Base-by-base conservation (phyloP, 352 stramenopile species). In the Phytophthora litchii region DNA sequence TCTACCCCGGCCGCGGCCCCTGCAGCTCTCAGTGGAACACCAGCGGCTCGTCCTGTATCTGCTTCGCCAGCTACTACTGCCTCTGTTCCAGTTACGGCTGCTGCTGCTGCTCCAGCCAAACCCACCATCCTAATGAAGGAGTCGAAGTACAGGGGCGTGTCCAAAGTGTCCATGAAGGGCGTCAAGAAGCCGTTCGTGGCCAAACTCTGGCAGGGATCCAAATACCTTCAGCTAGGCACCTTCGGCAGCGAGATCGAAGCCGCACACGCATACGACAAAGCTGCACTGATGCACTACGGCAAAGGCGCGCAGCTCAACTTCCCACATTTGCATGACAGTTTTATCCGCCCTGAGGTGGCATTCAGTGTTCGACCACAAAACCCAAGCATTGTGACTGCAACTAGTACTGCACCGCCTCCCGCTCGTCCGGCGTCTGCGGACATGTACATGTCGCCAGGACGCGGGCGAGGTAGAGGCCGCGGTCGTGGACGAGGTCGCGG, bases 101-200 rank as follows among this genome's bases (percentile, higher is more conserved):
- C 45, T 52, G n/a, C 40, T 14, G 17, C 41, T 27, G 14, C 31
- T 11, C 6, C 37, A 9, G 17, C 42, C 10, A 71, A 71, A 3
- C 48, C 70, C 11, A 54, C 63, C 4, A 58, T 67, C 23, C 64
- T 84, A 38, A 74, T 89, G 61, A 83, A 83, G 37, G 80, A 90
- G 21, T 87, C 80, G 36, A 93, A 91, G 69, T 91, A 91, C 67
- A 71, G 71, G 13, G 85, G 86, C 13, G 86, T 94, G 69, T 83
- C 78, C 44, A 91, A 91, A 70, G 77, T 90, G 53, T 87, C 82
- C 12, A 77, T 78, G 67, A 92, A 91, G 53, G 80, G 83, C 16
- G 75, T 84, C 31, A 92, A 92, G 67, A 91, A 91, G 29, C 83
- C 86, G 23, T 94, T 92, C 54, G 77, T 92, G 23, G 80, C 83